Base-by-base conservation (phyloP, 2,329 filamentous ascomycete genomes). In the Chaetomium strumarium region DNA sequence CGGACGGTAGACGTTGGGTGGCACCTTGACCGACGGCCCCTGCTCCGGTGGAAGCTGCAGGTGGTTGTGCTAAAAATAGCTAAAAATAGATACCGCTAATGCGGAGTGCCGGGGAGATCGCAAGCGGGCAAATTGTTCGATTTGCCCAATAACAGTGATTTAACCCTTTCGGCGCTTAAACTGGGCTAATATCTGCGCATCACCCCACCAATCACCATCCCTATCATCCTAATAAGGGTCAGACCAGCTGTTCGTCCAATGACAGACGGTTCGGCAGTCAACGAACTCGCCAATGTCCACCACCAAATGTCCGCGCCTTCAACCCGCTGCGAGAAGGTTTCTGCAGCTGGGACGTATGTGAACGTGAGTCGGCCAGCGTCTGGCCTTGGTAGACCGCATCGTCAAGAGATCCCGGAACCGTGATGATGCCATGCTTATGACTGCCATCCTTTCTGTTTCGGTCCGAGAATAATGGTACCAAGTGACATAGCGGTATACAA, bases 31-130 rank as follows among this genome's bases (percentile, higher is more conserved):
- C 19, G 9, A 17, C 17, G 12, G 20, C n/a, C n/a, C 30, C 20
- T 19, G 38, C 38, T 24, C 24, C 24, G 7, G 24, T 24, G 20
- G 16, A 17, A 13, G 33, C 36, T 42, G 55, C 51, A 52, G 48
- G 54, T 51, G 51, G 38, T 50, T 43, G 39, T 56, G 51, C 60
- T 62, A 62, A 58, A 62, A 63, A 62, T 62, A 62, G 56, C 57
- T 60, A 61, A 58, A 62, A 60, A 62, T 62, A 63, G 57, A 55
- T 46, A 50, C 42, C 42, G 37, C 46, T 47, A 42, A 44, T 51
- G 53, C 53, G 16, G 12, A 14, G 19, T 7, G 4, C 24, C 4
- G 24, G 43, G 50, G 37, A 57, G 53, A 59, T 56, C 56, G 49
- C 43, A 57, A 58, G 54, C 53, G 61, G 60, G 61, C 59, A 56